These are phyloP conservation scores for Colletotrichum godetiae DNA, from an alignment of 2,329 filamentous ascomycete genomes.

Conservation along the genomic window DNA sequence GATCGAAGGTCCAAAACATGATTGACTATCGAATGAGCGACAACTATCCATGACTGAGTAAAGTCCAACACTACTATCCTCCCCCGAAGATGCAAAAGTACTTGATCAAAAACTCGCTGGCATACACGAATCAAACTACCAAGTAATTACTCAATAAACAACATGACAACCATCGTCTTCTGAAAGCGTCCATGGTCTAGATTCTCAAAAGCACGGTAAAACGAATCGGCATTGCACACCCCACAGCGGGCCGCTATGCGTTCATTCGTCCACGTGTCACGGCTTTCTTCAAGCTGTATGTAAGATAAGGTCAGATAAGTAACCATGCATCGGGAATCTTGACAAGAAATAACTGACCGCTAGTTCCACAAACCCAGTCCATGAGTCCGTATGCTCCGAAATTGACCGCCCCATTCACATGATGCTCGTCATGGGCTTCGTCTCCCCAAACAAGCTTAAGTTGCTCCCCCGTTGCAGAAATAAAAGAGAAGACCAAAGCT, in stretches of 20 bases:
- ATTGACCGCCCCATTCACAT: neutral
- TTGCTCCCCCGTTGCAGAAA: slow-evolving; percentile 5
- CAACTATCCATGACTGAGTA: neutral
- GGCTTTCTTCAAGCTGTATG: neutral
- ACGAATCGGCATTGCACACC: neutral
- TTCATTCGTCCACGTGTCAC: neutral
- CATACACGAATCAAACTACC: too few relatives aligned
- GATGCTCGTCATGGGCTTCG: slow-evolving; percentile 15
- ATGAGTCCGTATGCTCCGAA: slow-evolving; percentile 3
- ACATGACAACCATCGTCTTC: neutral
- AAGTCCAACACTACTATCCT: too few relatives aligned
- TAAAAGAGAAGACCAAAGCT: neutral
- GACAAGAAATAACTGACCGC: neutral
- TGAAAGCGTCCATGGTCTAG: neutral
- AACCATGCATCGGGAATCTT: neutral
- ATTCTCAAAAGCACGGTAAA: neutral
- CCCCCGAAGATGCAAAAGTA: too few relatives aligned
- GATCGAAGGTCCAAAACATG: neutral
- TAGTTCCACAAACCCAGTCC: slow-evolving; percentile 5
- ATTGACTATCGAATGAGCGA: neutral
- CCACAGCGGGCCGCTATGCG: neutral
- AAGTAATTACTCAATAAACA: neutral
- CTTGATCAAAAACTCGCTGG: too few relatives aligned
- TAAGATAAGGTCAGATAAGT: neutral
- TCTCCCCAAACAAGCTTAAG: slow-evolving; percentile 14